phyloP scores from a whole-genome alignment of 305 asterid species.

The Withania somnifera region DNA sequence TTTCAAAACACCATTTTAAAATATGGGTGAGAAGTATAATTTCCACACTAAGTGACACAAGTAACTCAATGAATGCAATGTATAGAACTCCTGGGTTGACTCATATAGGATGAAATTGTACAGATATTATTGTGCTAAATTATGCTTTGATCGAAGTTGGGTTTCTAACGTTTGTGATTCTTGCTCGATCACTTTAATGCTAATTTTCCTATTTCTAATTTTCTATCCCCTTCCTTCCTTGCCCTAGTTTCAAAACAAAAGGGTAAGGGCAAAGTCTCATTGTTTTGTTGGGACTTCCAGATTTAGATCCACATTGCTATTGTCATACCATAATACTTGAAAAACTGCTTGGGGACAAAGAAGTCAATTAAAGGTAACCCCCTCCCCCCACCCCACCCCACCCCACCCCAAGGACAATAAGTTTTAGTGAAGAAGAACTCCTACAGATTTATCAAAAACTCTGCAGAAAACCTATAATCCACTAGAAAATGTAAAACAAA shows the following conservation, averaged over 20 bases:
- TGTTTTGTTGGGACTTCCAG: no score
- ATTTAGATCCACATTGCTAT: no score
- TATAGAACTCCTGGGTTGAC: background rate
- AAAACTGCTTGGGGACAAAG: background rate
- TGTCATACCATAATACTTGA: background rate
- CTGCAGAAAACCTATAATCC: background rate
- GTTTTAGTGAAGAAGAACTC: background rate
- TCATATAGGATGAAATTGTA: background rate
- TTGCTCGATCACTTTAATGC: background rate
- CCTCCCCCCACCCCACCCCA: background rate
- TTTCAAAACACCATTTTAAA: background rate
- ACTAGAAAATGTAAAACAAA: background rate
- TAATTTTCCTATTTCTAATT: background rate
- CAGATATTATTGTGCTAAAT: background rate
- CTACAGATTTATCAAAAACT: background rate
- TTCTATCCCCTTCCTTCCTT: background rate
- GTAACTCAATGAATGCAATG: background rate
- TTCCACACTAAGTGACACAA: background rate
- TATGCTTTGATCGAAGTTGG: background rate
- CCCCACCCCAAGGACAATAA: no score
- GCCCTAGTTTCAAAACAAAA: background rate
- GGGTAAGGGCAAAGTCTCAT: no score
- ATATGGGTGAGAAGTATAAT: background rate
- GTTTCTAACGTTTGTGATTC: background rate
- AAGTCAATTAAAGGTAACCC: background rate